A percentile compares a stretch with the other conserved stretches of the same genome.
Evolutionary conservation across 2,329 filamentous ascomycete genomes (phyloP).

Genomic region (Exserohilum rostratum): DNA sequence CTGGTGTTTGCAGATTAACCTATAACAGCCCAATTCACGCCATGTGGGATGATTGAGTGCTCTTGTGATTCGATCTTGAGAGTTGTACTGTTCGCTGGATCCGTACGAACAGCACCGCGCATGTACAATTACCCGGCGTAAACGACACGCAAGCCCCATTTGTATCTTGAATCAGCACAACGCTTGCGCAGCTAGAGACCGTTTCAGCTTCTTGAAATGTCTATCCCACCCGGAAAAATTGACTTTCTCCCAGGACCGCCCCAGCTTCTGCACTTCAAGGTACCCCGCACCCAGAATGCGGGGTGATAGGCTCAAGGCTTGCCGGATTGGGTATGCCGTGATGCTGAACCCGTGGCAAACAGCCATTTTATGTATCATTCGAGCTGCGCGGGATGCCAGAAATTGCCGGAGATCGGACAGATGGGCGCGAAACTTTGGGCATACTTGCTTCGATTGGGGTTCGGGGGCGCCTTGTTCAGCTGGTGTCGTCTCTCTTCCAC

Average conservation of each 20-base stretch:
- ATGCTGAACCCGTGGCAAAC: slow-evolving; percentile 9
- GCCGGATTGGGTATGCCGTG: slow-evolving; percentile 29
- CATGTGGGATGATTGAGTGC: no score
- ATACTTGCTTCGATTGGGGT: not conserved
- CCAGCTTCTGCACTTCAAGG: not conserved
- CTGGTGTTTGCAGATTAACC: not conserved
- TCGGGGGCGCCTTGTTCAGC: not conserved
- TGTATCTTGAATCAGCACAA: not conserved
- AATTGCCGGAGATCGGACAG: not conserved
- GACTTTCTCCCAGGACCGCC: not conserved
- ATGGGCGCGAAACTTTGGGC: slow-evolving; percentile 3
- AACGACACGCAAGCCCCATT: not conserved
- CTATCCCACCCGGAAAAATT: not conserved
- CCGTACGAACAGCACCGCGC: no score
- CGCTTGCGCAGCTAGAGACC: not conserved
- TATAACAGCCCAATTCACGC: not conserved
- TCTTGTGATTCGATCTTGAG: not conserved
- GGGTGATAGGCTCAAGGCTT: slow-evolving; percentile 30
- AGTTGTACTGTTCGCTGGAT: no score
- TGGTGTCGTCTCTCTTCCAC: not conserved
- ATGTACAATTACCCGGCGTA: not conserved
- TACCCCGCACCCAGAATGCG: slow-evolving; percentile 29
- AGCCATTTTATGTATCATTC: slow-evolving; percentile 12
- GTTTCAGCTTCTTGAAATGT: not conserved
- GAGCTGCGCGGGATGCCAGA: slow-evolving; percentile 2